Conservation (phyloP, 2,329 filamentous ascomycete genomes). For the Colletotrichum endophyticum region DNA sequence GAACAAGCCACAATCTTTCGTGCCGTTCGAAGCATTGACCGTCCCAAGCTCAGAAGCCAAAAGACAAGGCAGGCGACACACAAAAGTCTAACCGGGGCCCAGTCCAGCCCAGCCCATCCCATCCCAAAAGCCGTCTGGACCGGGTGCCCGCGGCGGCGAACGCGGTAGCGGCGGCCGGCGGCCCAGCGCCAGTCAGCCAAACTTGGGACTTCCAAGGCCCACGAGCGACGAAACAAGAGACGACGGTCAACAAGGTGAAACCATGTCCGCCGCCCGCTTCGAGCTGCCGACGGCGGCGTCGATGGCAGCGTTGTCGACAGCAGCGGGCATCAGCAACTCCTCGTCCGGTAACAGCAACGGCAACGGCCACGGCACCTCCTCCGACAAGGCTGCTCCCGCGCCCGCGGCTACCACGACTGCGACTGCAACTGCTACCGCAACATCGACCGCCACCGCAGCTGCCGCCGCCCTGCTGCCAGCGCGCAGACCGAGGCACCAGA, state of each 20-base stretch:
- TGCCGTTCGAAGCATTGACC: constrained; percentile 2
- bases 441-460: not conserved
- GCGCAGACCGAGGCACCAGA: constrained; percentile 48
- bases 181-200: not conserved
- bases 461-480: constrained; percentile 5
- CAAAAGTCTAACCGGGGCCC: not conserved
- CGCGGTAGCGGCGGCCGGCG: not conserved
- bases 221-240: not conserved
- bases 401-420: not conserved
- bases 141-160: not conserved
- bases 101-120: not conserved
- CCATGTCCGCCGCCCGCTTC: constrained; percentile 16
- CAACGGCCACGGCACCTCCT: not conserved
- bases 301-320: not conserved
- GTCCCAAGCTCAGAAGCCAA: not conserved
- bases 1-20: not conserved
- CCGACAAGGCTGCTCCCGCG: not conserved
- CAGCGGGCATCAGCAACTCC: constrained; percentile 1
- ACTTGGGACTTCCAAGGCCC: not conserved
- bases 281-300: constrained; percentile 12
- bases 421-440: not conserved
- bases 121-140: constrained; percentile 7
- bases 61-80: not conserved
- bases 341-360: not conserved
- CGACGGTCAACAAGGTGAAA: constrained; percentile 2